Conservation (phyloP, 441 rosid genomes). For the Erodium trifolium region DNA sequence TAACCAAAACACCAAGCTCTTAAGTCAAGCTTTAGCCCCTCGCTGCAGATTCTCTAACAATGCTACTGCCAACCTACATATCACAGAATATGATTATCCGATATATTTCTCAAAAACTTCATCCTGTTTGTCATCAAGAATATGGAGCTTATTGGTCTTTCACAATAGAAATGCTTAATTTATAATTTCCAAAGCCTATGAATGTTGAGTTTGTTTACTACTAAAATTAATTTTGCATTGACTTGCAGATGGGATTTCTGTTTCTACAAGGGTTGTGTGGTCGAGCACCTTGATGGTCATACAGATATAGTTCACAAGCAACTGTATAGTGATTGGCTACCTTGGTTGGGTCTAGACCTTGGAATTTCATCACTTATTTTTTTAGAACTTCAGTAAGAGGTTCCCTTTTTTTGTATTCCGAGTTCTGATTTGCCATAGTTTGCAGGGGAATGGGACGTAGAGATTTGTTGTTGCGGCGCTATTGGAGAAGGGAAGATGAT, state of each 20-base stretch:
- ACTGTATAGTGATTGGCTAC: constrained; percentile 76
- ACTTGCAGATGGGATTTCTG: constrained; percentile 95
- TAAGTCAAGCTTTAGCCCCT: no score
- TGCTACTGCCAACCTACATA: neutral
- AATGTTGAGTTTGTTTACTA: neutral
- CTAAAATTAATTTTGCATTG: constrained; percentile 15
- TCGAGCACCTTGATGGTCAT: constrained; percentile 94
- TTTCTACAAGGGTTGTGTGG: constrained; percentile 81
- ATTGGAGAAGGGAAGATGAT: constrained; percentile 98
- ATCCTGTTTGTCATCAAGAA: neutral
- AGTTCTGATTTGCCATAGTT: constrained; percentile 17
- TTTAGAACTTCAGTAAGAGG: constrained; percentile 9
- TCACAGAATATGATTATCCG: neutral
- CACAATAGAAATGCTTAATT: neutral
- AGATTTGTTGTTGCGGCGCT: constrained; percentile 78
- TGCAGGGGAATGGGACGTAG: constrained; percentile 83
- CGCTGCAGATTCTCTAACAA: neutral
- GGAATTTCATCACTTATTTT: constrained; percentile 5
- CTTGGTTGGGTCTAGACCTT: constrained; percentile 52
- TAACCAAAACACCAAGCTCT: no score
- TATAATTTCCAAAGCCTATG: neutral
- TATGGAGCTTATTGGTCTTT: neutral
- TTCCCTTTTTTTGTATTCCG: constrained; percentile 19
- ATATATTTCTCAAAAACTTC: neutral
- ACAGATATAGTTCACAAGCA: constrained; percentile 89